Evolutionary conservation across 768 basidiomycete species (phyloP).

Genomic region (Naematelia aurantialba): DNA sequence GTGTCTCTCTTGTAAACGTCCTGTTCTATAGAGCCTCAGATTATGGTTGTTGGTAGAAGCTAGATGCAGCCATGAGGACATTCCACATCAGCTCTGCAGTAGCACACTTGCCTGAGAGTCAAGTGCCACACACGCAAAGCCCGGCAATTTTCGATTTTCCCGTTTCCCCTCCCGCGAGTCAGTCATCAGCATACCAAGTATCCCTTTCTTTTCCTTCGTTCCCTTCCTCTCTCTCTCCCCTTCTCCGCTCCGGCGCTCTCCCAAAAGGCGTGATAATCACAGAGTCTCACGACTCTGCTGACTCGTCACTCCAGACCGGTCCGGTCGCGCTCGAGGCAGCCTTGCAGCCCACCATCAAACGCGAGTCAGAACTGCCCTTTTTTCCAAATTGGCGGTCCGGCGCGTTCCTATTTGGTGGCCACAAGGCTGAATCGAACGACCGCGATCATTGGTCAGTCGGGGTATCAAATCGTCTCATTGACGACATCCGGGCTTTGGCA

Average conservation of each 20-base stretch:
- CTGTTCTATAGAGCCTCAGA: background rate
- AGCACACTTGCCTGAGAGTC: background rate
- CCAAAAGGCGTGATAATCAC: constrained; percentile 1
- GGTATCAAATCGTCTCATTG: background rate
- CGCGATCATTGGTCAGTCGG: background rate
- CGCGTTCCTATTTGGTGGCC: background rate
- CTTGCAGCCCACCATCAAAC: background rate
- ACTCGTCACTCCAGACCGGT: background rate
- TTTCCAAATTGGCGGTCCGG: background rate
- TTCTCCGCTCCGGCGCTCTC: background rate
- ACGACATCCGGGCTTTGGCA: too few species aligned
- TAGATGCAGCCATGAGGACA: too few species aligned
- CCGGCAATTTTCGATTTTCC: background rate
- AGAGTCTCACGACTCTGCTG: constrained; percentile 1
- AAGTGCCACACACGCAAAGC: background rate
- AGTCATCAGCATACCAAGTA: too few species aligned
- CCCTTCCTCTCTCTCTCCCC: background rate
- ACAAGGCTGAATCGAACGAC: background rate
- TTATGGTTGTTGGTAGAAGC: too few species aligned
- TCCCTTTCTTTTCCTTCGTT: background rate
- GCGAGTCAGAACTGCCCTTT: background rate
- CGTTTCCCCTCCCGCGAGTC: too few species aligned
- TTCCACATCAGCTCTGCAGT: too few species aligned
- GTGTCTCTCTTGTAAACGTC: background rate
- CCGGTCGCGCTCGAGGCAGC: background rate